Percentiles rank a stretch among this genome's conserved stretches.
Conservation (phyloP, 2,329 filamentous ascomycete species). For the Fusarium odoratissimum region DNA sequence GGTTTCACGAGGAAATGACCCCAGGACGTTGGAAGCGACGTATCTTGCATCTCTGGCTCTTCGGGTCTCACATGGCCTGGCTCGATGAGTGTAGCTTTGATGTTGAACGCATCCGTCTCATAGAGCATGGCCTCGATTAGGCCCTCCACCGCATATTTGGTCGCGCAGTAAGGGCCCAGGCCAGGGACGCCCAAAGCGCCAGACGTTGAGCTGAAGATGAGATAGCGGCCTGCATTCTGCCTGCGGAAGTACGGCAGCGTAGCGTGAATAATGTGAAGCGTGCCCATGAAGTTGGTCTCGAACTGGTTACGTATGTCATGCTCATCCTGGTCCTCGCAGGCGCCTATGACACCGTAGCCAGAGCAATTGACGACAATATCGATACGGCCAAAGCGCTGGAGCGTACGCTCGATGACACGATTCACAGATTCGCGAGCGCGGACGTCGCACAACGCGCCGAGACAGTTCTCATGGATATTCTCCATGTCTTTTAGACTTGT, state of each 20-base stretch:
- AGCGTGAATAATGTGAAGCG: slow-evolving; percentile 90
- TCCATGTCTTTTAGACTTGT: slow-evolving; percentile 79
- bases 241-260: slow-evolving; percentile 88
- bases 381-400: slow-evolving; percentile 81
- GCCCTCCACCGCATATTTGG: slow-evolving; percentile 96
- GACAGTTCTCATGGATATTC: slow-evolving; percentile 76
- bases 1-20: slow-evolving; percentile 93
- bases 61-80: slow-evolving; percentile 89
- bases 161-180: slow-evolving; percentile 93
- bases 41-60: slow-evolving; percentile 70
- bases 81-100: slow-evolving; percentile 93
- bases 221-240: slow-evolving; percentile 80
- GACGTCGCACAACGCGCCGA: slow-evolving; percentile 91
- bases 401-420: slow-evolving; percentile 74
- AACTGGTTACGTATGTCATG: slow-evolving; percentile 96
- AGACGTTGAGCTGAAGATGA: slow-evolving; percentile 94
- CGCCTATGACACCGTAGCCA: slow-evolving; percentile 93
- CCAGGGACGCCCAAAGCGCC: slow-evolving; percentile 95
- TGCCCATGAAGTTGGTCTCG: slow-evolving; percentile 97
- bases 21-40: slow-evolving; percentile 77
- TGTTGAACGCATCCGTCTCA: slow-evolving; percentile 89
- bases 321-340: slow-evolving; percentile 97
- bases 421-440: slow-evolving; percentile 82
- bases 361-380: slow-evolving; percentile 95
- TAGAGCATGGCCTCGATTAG: slow-evolving; percentile 97